Percentiles rank a stretch among this genome's conserved stretches.
Conservation (phyloP, 2,329 filamentous ascomycete species). For the Aotearoamyces nothofagi region DNA sequence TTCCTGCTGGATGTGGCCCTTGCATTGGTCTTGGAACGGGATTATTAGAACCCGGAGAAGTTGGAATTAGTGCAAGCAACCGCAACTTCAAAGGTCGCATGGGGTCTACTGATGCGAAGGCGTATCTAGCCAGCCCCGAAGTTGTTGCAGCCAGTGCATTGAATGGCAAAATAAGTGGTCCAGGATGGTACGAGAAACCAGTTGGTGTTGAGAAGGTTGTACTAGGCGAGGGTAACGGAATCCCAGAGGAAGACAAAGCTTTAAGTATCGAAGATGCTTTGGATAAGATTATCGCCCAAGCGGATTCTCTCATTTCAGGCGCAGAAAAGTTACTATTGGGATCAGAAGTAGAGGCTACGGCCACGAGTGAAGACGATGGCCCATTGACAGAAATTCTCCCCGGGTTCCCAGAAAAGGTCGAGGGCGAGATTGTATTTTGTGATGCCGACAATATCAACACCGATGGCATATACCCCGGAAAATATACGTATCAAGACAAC, state of each 20-base stretch:
- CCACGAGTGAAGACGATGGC: slow-evolving; percentile 23
- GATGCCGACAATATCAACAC: slow-evolving; percentile 84
- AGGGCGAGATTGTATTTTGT: slow-evolving; percentile 78
- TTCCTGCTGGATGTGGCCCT: slow-evolving; percentile 64
- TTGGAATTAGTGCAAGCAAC: slow-evolving; percentile 72
- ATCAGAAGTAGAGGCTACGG: slow-evolving; percentile 14
- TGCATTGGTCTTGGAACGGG: slow-evolving; percentile 76
- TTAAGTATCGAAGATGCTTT: slow-evolving; percentile 54
- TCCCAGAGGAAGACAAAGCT: slow-evolving; percentile 46
- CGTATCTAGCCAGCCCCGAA: slow-evolving; percentile 79
- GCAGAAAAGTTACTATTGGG: slow-evolving; percentile 33
- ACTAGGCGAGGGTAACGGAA: slow-evolving; percentile 56
- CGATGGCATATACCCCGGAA: slow-evolving; percentile 82
- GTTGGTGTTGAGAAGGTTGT: slow-evolving; percentile 51
- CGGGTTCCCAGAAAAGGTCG: slow-evolving; percentile 72
- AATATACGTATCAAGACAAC: slow-evolving; percentile 85
- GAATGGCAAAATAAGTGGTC: slow-evolving; percentile 54
- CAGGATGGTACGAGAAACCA: slow-evolving; percentile 64
- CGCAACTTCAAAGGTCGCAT: slow-evolving; percentile 87
- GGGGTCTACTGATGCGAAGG: slow-evolving; percentile 65
- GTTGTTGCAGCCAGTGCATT: slow-evolving; percentile 85
- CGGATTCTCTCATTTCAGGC: slow-evolving; percentile 33
- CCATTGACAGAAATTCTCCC: slow-evolving; percentile 56
- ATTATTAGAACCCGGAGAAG: slow-evolving; percentile 69
- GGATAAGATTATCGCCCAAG: slow-evolving; percentile 53